Percentiles rank a stretch among this genome's conserved stretches.
Conservation (phyloP, 2,329 filamentous ascomycete species). For the Cladophialophora bantiana region DNA sequence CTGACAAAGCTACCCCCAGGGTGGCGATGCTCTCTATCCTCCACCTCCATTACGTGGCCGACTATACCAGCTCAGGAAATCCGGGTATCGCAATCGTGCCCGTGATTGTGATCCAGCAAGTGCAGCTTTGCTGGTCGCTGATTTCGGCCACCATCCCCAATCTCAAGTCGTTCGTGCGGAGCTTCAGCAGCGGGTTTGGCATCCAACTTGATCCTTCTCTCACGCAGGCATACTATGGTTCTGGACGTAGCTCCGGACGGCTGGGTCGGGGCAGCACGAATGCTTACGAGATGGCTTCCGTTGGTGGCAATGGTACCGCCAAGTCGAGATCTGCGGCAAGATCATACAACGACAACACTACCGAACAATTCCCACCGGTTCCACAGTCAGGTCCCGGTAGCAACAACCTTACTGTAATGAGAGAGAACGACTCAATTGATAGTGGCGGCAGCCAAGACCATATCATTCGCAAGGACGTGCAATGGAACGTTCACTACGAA, state of each 20-base stretch:
- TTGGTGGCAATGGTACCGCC: slow-evolving; percentile 21
- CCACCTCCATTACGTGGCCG: slow-evolving; percentile 47
- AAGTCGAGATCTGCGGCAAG: slow-evolving; percentile 27
- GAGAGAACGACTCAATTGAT: slow-evolving; percentile 36
- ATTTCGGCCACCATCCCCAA: slow-evolving; percentile 53
- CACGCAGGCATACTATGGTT: slow-evolving; percentile 33
- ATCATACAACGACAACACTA: slow-evolving; percentile 32
- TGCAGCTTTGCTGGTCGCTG: slow-evolving; percentile 51
- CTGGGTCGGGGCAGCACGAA: not conserved
- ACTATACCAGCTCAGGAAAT: slow-evolving; percentile 41
- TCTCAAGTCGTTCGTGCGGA: slow-evolving; percentile 51
- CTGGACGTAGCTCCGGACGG: slow-evolving; percentile 17
- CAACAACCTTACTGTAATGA: slow-evolving; percentile 6
- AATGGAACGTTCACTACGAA: slow-evolving; percentile 38
- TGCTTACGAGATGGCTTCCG: slow-evolving; percentile 17
- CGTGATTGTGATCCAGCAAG: slow-evolving; percentile 47
- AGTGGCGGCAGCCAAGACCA: slow-evolving; percentile 32
- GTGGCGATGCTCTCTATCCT: slow-evolving; percentile 46
- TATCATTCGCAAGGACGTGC: slow-evolving; percentile 39
- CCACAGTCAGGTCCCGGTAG: slow-evolving; percentile 10
- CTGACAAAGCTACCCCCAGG: slow-evolving; percentile 32
- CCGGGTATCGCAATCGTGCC: slow-evolving; percentile 45
- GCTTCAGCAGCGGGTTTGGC: slow-evolving; percentile 51
- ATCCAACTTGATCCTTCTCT: slow-evolving; percentile 36
- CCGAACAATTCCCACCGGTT: slow-evolving; percentile 18